Evolutionary conservation across 2,329 filamentous ascomycete genomes (phyloP).

Genomic region (Diaporthe capsici): DNA sequence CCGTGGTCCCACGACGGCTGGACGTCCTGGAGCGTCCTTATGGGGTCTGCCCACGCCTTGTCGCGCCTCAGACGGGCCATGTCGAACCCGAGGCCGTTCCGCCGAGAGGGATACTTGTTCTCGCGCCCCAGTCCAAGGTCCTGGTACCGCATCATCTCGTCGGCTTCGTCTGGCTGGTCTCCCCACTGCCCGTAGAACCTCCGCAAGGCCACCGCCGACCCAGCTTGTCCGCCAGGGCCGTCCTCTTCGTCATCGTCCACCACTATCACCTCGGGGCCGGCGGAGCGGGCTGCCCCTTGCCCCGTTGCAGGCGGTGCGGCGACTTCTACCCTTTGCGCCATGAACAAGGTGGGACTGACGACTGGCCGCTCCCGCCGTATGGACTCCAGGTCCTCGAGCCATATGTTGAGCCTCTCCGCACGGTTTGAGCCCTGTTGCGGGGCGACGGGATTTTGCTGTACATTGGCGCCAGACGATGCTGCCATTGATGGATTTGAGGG

Average conservation of each 20-base stretch:
- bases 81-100: slow-evolving; percentile 40
- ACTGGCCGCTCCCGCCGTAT: slow-evolving; percentile 11
- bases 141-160: slow-evolving; percentile 21
- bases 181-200: slow-evolving; percentile 29
- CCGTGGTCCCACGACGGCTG: slow-evolving; percentile 8
- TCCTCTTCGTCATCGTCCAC: neutral
- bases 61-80: slow-evolving; percentile 36
- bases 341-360: neutral
- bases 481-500: neutral
- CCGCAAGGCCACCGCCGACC: neutral
- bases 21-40: neutral
- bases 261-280: neutral
- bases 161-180: too few relatives aligned
- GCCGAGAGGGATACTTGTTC: slow-evolving; percentile 1
- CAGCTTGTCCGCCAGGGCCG: neutral
- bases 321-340: neutral
- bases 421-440: neutral
- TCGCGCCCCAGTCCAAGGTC: neutral
- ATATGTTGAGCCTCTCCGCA: neutral
- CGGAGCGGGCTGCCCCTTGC: neutral
- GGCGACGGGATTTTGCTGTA: neutral
- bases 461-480: neutral
- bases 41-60: neutral
- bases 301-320: neutral
- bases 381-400: slow-evolving; percentile 21